These are phyloP conservation scores for Rubia occidens DNA, from an alignment of 305 asterid genomes.

Conservation along the genomic window DNA sequence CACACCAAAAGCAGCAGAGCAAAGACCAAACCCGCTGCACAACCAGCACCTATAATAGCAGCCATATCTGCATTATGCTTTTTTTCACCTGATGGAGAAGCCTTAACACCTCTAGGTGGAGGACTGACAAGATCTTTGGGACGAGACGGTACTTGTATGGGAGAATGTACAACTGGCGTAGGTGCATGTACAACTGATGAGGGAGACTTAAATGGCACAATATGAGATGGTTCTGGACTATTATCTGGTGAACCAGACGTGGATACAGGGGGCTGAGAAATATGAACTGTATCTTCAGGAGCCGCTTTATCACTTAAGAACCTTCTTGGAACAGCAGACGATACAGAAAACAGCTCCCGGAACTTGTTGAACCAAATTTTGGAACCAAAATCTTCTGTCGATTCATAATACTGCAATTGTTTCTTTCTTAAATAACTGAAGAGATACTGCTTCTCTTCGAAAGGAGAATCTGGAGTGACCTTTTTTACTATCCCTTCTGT, in stretches of 20 bases:
- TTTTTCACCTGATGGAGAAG: background rate
- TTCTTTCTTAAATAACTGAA: constrained; percentile 34
- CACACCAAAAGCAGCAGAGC: constrained; percentile 35
- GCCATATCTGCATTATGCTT: constrained; percentile 15
- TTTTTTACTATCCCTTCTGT: constrained; percentile 28
- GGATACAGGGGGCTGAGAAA: constrained; percentile 28
- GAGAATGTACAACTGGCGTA: constrained; percentile 18
- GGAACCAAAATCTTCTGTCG: constrained; percentile 8
- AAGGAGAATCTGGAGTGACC: constrained; percentile 29
- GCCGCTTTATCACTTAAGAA: constrained; percentile 30
- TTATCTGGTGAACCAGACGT: constrained; percentile 13
- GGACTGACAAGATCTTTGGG: constrained; percentile 14
- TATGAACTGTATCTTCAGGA: constrained; percentile 2
- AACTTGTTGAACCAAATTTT: constrained; percentile 17
- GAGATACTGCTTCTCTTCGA: constrained; percentile 24
- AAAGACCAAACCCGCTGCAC: constrained; percentile 40
- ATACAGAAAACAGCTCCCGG: constrained; percentile 27
- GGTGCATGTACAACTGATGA: constrained; percentile 23
- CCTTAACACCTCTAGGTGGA: background rate
- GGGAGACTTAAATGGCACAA: constrained; percentile 21
- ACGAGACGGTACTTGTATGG: constrained; percentile 12
- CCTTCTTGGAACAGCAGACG: constrained; percentile 50
- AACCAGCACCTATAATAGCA: constrained; percentile 32
- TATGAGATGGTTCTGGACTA: constrained; percentile 20
- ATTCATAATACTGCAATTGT: constrained; percentile 19